A percentile compares a stretch with the other conserved stretches of the same genome.
These are phyloP conservation scores for Botryotinia calthae DNA, from an alignment of 2,329 filamentous ascomycete species.

Conservation along the genomic window DNA sequence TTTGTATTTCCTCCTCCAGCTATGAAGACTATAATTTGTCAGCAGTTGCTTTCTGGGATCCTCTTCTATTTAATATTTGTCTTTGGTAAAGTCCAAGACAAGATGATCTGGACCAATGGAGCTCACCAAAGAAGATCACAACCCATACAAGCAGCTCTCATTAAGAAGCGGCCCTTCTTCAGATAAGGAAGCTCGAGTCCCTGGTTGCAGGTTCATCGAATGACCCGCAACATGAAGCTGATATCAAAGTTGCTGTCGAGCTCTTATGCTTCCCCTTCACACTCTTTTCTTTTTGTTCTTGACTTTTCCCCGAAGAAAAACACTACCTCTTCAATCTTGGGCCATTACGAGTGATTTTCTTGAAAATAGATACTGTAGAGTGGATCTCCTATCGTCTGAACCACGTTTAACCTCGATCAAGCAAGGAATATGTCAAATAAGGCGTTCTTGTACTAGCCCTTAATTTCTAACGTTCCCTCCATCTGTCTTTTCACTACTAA, in stretches of 20 bases:
- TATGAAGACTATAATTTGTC: background rate
- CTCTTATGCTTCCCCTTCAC: too few species aligned
- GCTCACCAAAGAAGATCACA: background rate
- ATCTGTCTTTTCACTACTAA: conserved; percentile 1
- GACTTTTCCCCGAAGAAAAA: background rate
- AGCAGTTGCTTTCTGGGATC: background rate
- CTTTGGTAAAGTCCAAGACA: background rate
- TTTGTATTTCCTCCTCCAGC: too few species aligned
- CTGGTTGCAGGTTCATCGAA: background rate
- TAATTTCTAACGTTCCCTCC: background rate
- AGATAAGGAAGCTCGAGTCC: background rate
- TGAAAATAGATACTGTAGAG: background rate
- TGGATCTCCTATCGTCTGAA: background rate
- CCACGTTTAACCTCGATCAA: background rate
- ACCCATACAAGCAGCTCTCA: background rate
- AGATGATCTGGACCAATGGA: background rate
- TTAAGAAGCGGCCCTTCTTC: background rate
- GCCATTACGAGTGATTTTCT: too few species aligned
- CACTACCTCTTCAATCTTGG: background rate
- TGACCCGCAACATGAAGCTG: background rate
- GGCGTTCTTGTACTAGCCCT: background rate
- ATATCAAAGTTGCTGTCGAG: background rate
- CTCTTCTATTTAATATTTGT: background rate
- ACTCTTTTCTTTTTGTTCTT: background rate
- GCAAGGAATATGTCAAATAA: background rate